phyloP scores from a whole-genome alignment of 164 flowering plant species.

The Vitis rotundifolia region DNA sequence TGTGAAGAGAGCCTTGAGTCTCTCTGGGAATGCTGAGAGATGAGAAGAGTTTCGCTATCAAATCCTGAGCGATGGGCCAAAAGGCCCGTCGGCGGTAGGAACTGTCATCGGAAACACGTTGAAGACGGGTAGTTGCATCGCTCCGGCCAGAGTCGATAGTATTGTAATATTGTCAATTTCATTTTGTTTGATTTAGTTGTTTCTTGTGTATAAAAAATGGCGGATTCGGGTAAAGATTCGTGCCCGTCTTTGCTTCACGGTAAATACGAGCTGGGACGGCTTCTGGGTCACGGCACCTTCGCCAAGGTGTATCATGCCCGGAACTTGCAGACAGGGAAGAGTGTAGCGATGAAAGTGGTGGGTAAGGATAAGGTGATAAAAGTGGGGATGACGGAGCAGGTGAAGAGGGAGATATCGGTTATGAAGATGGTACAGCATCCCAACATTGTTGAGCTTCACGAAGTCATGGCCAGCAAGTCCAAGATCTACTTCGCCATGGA shows the following conservation, averaged over 20 bases:
- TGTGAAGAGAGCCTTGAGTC: too few relatives aligned
- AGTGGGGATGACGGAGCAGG: slow-evolving; percentile 49
- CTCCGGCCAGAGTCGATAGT: neutral
- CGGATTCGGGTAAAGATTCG: too few relatives aligned
- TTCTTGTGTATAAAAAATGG: neutral
- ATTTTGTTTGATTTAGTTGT: neutral
- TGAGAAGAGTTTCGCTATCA: slow-evolving; percentile 28
- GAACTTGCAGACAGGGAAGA: slow-evolving; percentile 29
- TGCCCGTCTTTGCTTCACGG: slow-evolving; percentile 30
- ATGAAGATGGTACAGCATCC: slow-evolving; percentile 50
- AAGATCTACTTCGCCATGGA: slow-evolving; percentile 54
- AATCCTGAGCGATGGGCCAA: slow-evolving; percentile 25
- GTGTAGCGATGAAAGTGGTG: slow-evolving; percentile 49
- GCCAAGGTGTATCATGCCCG: slow-evolving; percentile 47
- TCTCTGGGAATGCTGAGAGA: slow-evolving; percentile 67
- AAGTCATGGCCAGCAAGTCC: slow-evolving; percentile 49
- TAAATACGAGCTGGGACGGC: slow-evolving; percentile 45
- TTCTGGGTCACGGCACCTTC: slow-evolving; percentile 50
- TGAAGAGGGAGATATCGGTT: slow-evolving; percentile 49
- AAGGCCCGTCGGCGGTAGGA: slow-evolving; percentile 40
- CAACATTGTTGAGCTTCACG: slow-evolving; percentile 41
- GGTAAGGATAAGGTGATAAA: slow-evolving; percentile 48
- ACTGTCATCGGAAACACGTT: slow-evolving; percentile 68
- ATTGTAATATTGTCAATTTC: neutral
- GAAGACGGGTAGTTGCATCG: slow-evolving; percentile 61